Base-by-base conservation (phyloP, 768 basidiomycete species). In the Rhodotorula babjevae region DNA sequence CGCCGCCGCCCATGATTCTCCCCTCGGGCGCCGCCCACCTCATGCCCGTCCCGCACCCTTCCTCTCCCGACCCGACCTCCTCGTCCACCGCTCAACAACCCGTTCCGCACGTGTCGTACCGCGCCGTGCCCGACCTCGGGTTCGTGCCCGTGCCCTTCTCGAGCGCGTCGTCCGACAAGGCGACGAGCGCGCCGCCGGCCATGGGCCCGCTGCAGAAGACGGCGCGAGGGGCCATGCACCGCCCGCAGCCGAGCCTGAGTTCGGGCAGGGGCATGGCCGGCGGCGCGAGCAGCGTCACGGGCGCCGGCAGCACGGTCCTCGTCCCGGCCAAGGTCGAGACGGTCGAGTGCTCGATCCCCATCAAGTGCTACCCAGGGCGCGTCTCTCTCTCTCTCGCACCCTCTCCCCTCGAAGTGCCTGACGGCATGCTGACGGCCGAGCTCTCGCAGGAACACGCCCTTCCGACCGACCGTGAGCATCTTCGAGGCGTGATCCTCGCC, bases 301-400 rank as follows among this genome's bases (percentile, higher is more conserved):
- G 79, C 50, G 36, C 63, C 25, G 73, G 71, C 18, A 67, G 70
- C 31, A 75, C 74, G 7, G 79, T 77, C 29, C 55, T 77, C 23
- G 75, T 77, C 49, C 79, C 78, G 33, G 85, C 90, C 19, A 83
- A 80, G 78, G 84, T 89, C 36, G 93, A 97, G 85, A 90, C 88
- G 70, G 92, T 98, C 27, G 95, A 96, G 80, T 96, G 93, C 78
- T 91, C 93, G 80, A 90, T 98, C 56, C 91, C 92, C 29, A 86
- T 98, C 68, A 87, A 81, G 76, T 89, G 96, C 2, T 93, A 89
- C 86, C 88, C 93, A 19, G 91, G 91, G 57, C 93, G 92, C 81
- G 94, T 91, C 9, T 89, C 88, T 93, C 91, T 82, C n/a, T 61
- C 50, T 21, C 15, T 18, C 19, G 21, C 9, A n/a, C 8, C 31